Percentiles rank a stretch among this genome's conserved stretches.
These are phyloP conservation scores for Apiospora rasikravindrae DNA, from an alignment of 2,329 filamentous ascomycete genomes.

Conservation along the genomic window DNA sequence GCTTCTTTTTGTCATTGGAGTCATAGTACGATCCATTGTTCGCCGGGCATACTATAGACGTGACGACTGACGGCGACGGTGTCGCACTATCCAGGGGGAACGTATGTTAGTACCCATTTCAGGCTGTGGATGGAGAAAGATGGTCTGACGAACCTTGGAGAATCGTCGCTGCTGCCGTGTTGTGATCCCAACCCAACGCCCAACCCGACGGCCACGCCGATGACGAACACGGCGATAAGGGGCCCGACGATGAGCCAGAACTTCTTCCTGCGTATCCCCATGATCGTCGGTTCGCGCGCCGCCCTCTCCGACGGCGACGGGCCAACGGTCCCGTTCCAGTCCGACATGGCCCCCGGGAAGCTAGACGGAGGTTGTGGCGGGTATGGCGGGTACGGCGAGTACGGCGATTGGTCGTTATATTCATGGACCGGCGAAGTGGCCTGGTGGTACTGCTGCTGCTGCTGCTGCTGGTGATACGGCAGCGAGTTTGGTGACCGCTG, in stretches of 20 bases:
- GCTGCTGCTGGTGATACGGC: conserved; percentile 19
- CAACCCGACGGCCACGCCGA: conserved; percentile 34
- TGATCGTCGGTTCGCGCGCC: conserved; percentile 20
- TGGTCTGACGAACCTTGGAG: not conserved
- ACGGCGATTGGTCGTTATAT: conserved; percentile 6
- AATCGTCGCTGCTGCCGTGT: not conserved
- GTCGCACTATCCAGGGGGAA: not conserved
- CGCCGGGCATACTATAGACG: conserved; percentile 34
- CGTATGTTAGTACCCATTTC: not conserved
- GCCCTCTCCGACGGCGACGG: not conserved
- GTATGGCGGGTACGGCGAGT: conserved; percentile 18
- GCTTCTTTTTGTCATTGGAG: conserved; percentile 24
- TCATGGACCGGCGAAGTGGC: conserved; percentile 21
- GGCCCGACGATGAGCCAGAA: conserved; percentile 36
- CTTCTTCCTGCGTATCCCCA: conserved; percentile 29
- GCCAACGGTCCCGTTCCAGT: conserved; percentile 17
- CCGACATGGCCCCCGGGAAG: not conserved
- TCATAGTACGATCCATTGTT: conserved; percentile 43
- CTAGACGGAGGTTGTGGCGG: conserved; percentile 5
- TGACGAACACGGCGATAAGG: conserved; percentile 30
- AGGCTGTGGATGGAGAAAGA: not conserved
- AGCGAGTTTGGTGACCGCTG: conserved; percentile 21
- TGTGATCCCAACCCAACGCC: conserved; percentile 31
- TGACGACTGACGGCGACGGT: conserved; percentile 16
- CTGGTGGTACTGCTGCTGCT: conserved; percentile 12